A percentile compares a stretch with the other conserved stretches of the same genome.
phyloP scores from a whole-genome alignment of 2,329 filamentous ascomycete species.

The Colletotrichum filicis region DNA sequence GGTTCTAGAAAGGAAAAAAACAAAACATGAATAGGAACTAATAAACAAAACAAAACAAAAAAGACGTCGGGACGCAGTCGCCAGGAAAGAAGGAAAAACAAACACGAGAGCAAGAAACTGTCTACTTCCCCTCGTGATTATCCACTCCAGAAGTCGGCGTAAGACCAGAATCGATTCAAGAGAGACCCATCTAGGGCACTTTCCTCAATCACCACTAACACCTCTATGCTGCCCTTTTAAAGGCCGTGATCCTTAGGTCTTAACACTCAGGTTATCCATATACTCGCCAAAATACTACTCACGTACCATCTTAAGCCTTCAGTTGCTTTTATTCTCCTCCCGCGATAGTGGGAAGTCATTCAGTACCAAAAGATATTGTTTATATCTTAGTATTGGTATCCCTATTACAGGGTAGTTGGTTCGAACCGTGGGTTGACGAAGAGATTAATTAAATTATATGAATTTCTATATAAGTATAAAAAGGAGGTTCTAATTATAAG shows the following conservation, averaged over 20 bases:
- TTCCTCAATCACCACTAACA: not conserved
- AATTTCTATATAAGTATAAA: no score
- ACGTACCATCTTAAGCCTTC: not conserved
- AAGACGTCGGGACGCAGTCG: not conserved
- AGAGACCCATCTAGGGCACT: not conserved
- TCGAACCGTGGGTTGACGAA: no score
- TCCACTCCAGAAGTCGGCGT: not conserved
- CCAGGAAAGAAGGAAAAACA: not conserved
- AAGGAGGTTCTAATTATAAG: no score
- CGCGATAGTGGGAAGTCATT: no score
- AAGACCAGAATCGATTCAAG: not conserved
- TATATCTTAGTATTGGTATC: no score
- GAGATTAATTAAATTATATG: no score
- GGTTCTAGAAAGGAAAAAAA: not conserved
- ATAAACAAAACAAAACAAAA: slow-evolving; percentile 8
- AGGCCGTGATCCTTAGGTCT: slow-evolving; percentile 2
- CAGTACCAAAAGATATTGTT: not conserved
- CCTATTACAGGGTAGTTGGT: no score
- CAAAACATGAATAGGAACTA: not conserved
- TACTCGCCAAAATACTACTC: not conserved
- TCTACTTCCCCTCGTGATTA: not conserved
- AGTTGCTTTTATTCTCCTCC: no score
- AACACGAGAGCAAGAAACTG: slow-evolving; percentile 8
- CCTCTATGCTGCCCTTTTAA: no score
- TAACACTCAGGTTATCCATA: not conserved